Base-by-base conservation (phyloP, 768 basidiomycete species). In the Tulasnella sp. region DNA sequence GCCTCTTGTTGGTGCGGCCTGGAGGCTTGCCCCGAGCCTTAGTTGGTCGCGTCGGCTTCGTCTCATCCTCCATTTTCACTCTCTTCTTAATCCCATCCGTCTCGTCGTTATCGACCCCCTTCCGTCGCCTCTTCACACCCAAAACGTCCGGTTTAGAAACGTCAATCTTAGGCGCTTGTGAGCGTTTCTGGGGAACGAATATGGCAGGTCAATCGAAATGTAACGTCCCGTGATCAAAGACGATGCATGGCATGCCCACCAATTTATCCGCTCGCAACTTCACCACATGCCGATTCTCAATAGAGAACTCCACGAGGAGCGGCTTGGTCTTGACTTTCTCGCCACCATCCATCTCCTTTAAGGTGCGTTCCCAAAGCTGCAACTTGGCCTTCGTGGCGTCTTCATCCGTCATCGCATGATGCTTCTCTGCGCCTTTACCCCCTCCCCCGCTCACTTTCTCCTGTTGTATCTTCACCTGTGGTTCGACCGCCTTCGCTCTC, bases 261-360 rank as follows among this genome's bases (percentile, higher is more conserved):
- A 48, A n/a, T n/a, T 75, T 75, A 1, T 80, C 78, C 41, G 77
- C 76, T 66, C 92, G 76, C 58, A 90, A 76, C 64, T 86, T 86
- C 41, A 93, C 84, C 29, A 94, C 90, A 72, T 92, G 87, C 19
- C 89, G 75, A 67, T 97, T 97, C 74, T 97, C 93, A 52, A 97
- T 91, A 42, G 91, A 93, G 71, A 96, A 96, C 73, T 98, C 94
- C n/a, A 92, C 82, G 66, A 95, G 85, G 62, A 96, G 71, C 3
- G 81, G 76, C 64, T 73, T 72, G 15, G 78, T 78, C 27, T 61
- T 63, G 43, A 64, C 55, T 15, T 67, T 51, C 51, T 63, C 64
- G 15, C 67, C 68, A 1, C 68, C 66, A 51, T 70, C 69, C 51
- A 38, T 38, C 49, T 71, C 69, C 62, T 73, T 73, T 47, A 79